phyloP scores from a whole-genome alignment of 345 rosid genomes.

The Mallotus nudiflorus region DNA sequence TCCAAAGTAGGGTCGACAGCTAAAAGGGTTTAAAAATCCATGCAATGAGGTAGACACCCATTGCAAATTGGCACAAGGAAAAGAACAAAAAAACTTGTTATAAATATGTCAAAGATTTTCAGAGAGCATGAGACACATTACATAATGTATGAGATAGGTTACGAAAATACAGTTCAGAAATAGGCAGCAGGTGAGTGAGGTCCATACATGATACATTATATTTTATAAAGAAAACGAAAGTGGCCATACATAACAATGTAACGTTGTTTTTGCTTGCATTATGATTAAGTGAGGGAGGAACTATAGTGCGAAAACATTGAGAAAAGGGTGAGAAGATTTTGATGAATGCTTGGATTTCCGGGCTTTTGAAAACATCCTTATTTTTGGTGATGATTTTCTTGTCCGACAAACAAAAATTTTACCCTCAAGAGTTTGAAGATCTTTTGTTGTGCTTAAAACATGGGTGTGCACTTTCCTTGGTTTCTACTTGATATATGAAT shows the following conservation, averaged over 20 bases:
- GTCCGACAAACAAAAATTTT: slow-evolving; percentile 25
- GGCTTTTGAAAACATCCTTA: slow-evolving; percentile 1
- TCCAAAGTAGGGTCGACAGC: slow-evolving; percentile 10
- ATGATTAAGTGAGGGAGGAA: no score
- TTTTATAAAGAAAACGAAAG: no score
- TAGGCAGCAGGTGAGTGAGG: no score
- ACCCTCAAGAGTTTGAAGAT: slow-evolving; percentile 18
- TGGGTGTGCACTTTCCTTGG: slow-evolving; percentile 42
- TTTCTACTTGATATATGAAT: slow-evolving; percentile 37
- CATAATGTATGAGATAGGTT: background rate
- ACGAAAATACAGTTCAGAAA: background rate
- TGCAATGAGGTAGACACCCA: slow-evolving; percentile 7
- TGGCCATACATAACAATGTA: no score
- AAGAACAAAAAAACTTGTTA: slow-evolving; percentile 15
- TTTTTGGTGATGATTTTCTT: background rate
- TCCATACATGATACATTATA: no score
- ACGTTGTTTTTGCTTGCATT: no score
- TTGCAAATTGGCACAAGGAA: slow-evolving; percentile 1
- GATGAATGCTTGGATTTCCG: slow-evolving; percentile 14
- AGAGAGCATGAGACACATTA: slow-evolving; percentile 22
- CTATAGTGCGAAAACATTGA: background rate
- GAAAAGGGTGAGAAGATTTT: background rate
- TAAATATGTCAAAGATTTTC: slow-evolving; percentile 31
- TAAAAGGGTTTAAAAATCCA: slow-evolving; percentile 17
- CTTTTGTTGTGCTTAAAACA: slow-evolving; percentile 49